Percentiles rank a stretch among this genome's conserved stretches.
phyloP scores from a whole-genome alignment of 768 basidiomycete species.

The Auriscalpium microsporum region DNA sequence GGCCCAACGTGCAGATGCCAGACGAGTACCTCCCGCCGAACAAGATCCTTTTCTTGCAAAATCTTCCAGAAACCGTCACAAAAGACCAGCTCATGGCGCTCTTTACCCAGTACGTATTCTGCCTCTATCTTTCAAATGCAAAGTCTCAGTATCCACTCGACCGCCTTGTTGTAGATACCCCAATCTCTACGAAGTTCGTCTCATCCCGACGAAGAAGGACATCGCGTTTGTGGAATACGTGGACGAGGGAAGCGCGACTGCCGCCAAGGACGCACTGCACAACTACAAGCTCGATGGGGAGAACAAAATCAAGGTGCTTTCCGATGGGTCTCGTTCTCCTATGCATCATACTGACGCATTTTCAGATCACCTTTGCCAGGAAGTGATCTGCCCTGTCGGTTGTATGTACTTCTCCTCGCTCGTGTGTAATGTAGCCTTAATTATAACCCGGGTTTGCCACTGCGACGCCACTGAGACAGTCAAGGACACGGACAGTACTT shows the following conservation, averaged over 20 bases:
- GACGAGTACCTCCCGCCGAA: conserved; percentile 99
- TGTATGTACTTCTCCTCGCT: no score
- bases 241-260: conserved; percentile 86
- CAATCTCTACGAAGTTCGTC: conserved; percentile 94
- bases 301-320: conserved; percentile 88
- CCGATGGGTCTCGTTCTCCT: background rate
- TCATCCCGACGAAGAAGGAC: conserved; percentile 93
- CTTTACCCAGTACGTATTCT: conserved; percentile 72
- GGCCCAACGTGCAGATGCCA: conserved; percentile 91
- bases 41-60: conserved; percentile 97
- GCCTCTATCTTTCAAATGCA: background rate
- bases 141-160: background rate
- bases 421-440: no score
- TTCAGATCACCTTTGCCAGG: conserved; percentile 16
- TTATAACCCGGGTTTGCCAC: no score
- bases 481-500: no score
- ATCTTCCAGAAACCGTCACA: conserved; percentile 86
- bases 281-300: conserved; percentile 97
- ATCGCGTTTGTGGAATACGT: conserved; percentile 98
- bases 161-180: conserved; percentile 56
- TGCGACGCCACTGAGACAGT: no score
- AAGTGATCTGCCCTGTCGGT: conserved; percentile 4
- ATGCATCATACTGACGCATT: background rate
- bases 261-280: conserved; percentile 93
- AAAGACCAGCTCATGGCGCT: conserved; percentile 87